Evolutionary conservation across 768 basidiomycete species (phyloP).

Genomic region (Phylloporus scabripes): DNA sequence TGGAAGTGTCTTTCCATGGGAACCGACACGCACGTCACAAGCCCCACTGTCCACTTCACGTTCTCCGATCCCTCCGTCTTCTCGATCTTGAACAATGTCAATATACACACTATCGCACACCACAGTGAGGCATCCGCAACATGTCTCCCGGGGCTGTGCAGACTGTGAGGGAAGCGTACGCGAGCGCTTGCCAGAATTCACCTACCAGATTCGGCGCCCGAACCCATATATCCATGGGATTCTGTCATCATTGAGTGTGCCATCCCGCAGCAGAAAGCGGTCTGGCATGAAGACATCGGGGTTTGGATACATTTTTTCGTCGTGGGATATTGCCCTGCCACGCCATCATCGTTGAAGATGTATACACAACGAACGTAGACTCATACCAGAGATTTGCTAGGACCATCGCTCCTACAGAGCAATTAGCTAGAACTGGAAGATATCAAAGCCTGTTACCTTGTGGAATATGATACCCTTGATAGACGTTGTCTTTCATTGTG

Average conservation of each 20-base stretch:
- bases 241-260: constrained; percentile 13
- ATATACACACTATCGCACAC: constrained; percentile 18
- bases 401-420: constrained; percentile 5
- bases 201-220: constrained; percentile 19
- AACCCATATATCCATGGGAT: constrained; percentile 15
- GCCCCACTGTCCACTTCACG: constrained; percentile 13
- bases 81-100: constrained; percentile 15
- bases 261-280: constrained; percentile 27
- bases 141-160: constrained; percentile 16
- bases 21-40: constrained; percentile 2
- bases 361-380: too few relatives aligned
- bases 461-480: constrained; percentile 34
- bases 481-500: constrained; percentile 32
- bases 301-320: constrained; percentile 33
- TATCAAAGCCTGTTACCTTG: background rate
- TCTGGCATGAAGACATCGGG: constrained; percentile 35
- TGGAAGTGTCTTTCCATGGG: background rate
- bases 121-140: constrained; percentile 20
- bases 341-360: background rate
- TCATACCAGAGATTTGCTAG: constrained; percentile 12
- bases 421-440: background rate
- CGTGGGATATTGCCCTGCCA: constrained; percentile 37
- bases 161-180: background rate
- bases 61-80: constrained; percentile 13
- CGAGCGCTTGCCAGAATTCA: background rate